Percentiles rank a stretch among this genome's conserved stretches.
phyloP scores from a whole-genome alignment of 768 basidiomycete species.

The Collybia sordida region DNA sequence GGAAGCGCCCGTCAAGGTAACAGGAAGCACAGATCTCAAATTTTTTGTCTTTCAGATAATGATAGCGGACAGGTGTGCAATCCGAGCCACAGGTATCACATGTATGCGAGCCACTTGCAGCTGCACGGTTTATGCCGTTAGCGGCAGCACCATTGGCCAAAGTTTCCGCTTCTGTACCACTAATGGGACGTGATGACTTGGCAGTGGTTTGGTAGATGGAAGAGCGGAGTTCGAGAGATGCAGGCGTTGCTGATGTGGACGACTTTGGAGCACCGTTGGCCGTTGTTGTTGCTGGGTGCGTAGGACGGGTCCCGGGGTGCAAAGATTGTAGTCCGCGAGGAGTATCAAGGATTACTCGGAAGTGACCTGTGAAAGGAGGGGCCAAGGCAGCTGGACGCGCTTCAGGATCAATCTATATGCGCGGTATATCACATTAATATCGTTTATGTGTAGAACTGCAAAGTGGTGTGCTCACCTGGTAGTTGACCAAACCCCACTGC shows the following conservation, averaged over 20 bases:
- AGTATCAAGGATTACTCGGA: conserved; percentile 95
- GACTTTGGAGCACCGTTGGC: conserved; percentile 50
- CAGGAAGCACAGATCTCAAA: conserved; percentile 90
- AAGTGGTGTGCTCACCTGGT: conserved; percentile 66
- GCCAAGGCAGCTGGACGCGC: conserved; percentile 91
- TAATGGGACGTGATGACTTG: conserved; percentile 75
- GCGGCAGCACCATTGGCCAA: conserved; percentile 57
- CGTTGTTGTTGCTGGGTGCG: conserved; percentile 34
- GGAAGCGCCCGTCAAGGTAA: conserved; percentile 96
- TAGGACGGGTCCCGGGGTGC: conserved; percentile 74
- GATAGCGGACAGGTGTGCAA: conserved; percentile 86
- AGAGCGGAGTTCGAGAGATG: conserved; percentile 85
- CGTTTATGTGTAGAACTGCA: neutral
- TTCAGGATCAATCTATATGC: conserved; percentile 88
- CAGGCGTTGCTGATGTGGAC: conserved; percentile 42
- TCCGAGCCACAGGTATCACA: conserved; percentile 97
- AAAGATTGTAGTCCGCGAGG: conserved; percentile 95
- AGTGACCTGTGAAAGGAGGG: conserved; percentile 98
- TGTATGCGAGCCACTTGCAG: conserved; percentile 42
- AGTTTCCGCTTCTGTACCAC: conserved; percentile 62
- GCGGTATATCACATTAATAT: conserved; percentile 2
- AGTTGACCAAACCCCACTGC: conserved; percentile 99
- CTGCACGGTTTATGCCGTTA: conserved; percentile 41
- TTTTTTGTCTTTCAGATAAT: conserved; percentile 89
- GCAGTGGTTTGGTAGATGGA: conserved; percentile 88